These are phyloP conservation scores for Cladobotryum protrusum DNA, from an alignment of 2,329 filamentous ascomycete species.

Conservation along the genomic window DNA sequence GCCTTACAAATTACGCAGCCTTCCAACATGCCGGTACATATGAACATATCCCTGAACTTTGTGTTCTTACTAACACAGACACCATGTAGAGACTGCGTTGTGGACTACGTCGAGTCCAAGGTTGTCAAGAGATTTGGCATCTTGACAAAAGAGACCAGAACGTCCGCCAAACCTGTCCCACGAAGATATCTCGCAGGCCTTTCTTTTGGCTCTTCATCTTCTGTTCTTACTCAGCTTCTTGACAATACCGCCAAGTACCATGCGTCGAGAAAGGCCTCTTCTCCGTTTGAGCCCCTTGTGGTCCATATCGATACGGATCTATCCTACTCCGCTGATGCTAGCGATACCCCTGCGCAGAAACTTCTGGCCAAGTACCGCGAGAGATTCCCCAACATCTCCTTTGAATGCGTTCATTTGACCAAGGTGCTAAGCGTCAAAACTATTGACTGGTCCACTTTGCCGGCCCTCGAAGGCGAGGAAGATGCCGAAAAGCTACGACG, in stretches of 20 bases:
- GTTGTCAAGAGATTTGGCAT: constrained; percentile 63
- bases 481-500: constrained; percentile 42
- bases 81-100: constrained; percentile 60
- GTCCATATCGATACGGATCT: constrained; percentile 47
- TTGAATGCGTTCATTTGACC: constrained; percentile 58
- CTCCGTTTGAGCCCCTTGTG: constrained; percentile 61
- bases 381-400: constrained; percentile 60
- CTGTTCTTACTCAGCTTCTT: constrained; percentile 69
- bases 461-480: constrained; percentile 16
- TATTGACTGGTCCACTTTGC: constrained; percentile 49
- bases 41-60: not conserved
- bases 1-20: constrained; percentile 24
- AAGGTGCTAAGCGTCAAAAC: constrained; percentile 47
- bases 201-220: constrained; percentile 77
- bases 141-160: constrained; percentile 39
- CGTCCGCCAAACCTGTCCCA: constrained; percentile 26
- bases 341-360: constrained; percentile 10
- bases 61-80: not conserved
- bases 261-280: constrained; percentile 54
- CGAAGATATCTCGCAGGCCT: constrained; percentile 64
- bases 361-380: constrained; percentile 40
- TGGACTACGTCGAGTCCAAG: constrained; percentile 71
- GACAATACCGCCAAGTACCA: constrained; percentile 63
- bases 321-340: constrained; percentile 12
- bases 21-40: constrained; percentile 28